Conservation (phyloP, 2,329 filamentous ascomycete species). For the Clonostachys sp. region DNA sequence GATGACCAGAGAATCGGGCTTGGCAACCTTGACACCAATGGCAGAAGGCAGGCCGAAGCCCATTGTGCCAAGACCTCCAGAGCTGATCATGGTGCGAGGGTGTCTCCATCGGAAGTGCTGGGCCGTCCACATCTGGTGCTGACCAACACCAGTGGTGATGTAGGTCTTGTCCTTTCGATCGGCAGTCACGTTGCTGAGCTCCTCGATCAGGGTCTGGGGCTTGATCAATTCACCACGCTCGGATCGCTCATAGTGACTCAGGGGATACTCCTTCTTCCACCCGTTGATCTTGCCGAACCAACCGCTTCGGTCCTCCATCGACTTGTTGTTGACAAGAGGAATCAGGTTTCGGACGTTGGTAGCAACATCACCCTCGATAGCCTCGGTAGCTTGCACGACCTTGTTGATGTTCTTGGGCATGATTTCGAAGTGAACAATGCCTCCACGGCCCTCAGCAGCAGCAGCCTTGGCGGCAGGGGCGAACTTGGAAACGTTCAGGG, state of each 20-base stretch:
- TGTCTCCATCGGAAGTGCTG: slow-evolving; percentile 95
- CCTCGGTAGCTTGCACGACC: slow-evolving; percentile 93
- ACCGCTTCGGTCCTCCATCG: slow-evolving; percentile 63
- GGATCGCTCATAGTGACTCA: slow-evolving; percentile 74
- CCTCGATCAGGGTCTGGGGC: slow-evolving; percentile 88
- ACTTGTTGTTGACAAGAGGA: slow-evolving; percentile 61
- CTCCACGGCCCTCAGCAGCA: slow-evolving; percentile 78
- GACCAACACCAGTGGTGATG: slow-evolving; percentile 90
- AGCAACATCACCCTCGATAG: slow-evolving; percentile 87
- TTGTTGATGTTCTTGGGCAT: slow-evolving; percentile 99
- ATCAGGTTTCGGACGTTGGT: slow-evolving; percentile 73
- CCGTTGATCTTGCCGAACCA: slow-evolving; percentile 88
- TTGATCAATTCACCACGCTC: slow-evolving; percentile 79
- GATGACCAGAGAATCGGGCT: slow-evolving; percentile 75
- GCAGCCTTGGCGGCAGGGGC: slow-evolving; percentile 84
- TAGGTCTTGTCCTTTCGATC: slow-evolving; percentile 78
- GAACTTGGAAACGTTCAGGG: slow-evolving; percentile 75
- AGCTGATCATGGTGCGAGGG: slow-evolving; percentile 92
- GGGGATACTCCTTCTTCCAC: slow-evolving; percentile 91
- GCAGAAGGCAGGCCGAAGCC: slow-evolving; percentile 91
- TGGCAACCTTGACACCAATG: slow-evolving; percentile 88
- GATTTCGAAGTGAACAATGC: slow-evolving; percentile 96
- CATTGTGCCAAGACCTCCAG: slow-evolving; percentile 83
- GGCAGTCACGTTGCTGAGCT: slow-evolving; percentile 78
- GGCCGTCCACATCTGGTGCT: slow-evolving; percentile 97